Evolutionary conservation across 2,329 filamentous ascomycete species (phyloP), one percentile per base, ranked within the genome.

Genomic region (Aureobasidium sp.): DNA sequence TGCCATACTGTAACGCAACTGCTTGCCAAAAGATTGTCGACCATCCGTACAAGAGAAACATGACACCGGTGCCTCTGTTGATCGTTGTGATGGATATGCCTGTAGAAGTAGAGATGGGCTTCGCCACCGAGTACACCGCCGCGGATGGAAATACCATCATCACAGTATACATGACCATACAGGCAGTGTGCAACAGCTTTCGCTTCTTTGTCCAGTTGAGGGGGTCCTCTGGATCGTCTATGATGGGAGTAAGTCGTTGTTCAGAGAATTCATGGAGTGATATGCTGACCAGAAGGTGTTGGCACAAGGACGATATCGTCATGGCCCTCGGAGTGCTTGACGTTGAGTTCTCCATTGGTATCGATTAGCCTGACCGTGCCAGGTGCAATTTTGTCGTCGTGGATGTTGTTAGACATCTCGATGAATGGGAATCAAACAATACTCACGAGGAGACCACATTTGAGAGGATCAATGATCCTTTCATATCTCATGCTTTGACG

Each of bases 1-100:
- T 65, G 23, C 76, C 77, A 66, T 74, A 78, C 47, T 76, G 73
- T 63, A 77, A 65, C 2, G 77, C 74, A 57, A 78, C 73, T 0
- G 77, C 75, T 62, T 79, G 77, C 77, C 77, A 79, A 53, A 78
- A 73, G 0, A 78, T 60, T 19, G 75, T 67, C 0, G 74, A 74
- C 75, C 76, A 79, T 23, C 75, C 75, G 1, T 74, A 72, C 11
- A 78, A 64, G 19, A 78, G 63, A 51, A 77, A 78, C 65, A 70
- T 67, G 57, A 67, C 66, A n/a, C 68, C 67, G 35, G 67, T 70
- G 25, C 68, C 68, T 57, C 65, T 61, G 11, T 67, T 68, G 10
- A 70, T 61, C 33, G 62, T 63, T 7, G 60, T 61, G 13, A 65
- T 64, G 17, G 62, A 60, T 9, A 67, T 64, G 2, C 65, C 65